Conservation (phyloP, 371 early-diverging fungal genomes). For the Smittium mucronatum region DNA sequence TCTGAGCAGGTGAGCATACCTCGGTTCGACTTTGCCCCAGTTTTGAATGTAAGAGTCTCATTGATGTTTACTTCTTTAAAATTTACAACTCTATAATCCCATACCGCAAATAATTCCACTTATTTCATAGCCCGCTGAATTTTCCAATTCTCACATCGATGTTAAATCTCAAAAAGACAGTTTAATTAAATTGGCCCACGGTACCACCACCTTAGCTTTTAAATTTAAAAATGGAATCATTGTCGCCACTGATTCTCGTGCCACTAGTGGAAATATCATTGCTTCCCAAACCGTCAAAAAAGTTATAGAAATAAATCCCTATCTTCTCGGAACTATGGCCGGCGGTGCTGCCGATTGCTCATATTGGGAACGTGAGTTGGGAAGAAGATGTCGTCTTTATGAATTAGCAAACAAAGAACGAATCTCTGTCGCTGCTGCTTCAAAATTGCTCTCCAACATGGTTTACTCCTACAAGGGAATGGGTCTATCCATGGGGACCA, state of each 20-base stretch:
- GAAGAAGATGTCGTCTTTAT: slow-evolving; percentile 88
- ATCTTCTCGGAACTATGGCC: slow-evolving; percentile 99
- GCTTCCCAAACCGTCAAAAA: slow-evolving; percentile 98
- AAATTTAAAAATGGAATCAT: slow-evolving; percentile 95
- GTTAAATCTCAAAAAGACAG: slow-evolving; percentile 30
- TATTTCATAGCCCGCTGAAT: slow-evolving; percentile 18
- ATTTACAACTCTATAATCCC: background rate
- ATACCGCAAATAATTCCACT: background rate
- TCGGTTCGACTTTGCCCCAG: slow-evolving; percentile 7
- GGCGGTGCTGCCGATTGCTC: slow-evolving; percentile 99
- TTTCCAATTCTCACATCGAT: slow-evolving; percentile 27
- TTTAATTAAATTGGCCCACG: slow-evolving; percentile 78
- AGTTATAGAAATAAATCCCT: slow-evolving; percentile 99
- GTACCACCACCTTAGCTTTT: slow-evolving; percentile 99
- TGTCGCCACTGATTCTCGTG: slow-evolving; percentile 98
- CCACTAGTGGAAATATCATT: slow-evolving; percentile 97
- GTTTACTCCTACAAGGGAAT: slow-evolving; percentile 97
- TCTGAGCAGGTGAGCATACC: background rate
- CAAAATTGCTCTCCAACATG: slow-evolving; percentile 91
- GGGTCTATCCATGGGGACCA: slow-evolving; percentile 99
- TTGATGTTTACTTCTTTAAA: background rate
- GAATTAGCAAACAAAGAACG: slow-evolving; percentile 97
- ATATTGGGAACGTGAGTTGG: slow-evolving; percentile 98
- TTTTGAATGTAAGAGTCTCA: slow-evolving; percentile 2
- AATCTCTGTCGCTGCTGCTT: slow-evolving; percentile 98